Base-by-base conservation (phyloP, 2,329 filamentous ascomycete species). In the Colletotrichum sp. region DNA sequence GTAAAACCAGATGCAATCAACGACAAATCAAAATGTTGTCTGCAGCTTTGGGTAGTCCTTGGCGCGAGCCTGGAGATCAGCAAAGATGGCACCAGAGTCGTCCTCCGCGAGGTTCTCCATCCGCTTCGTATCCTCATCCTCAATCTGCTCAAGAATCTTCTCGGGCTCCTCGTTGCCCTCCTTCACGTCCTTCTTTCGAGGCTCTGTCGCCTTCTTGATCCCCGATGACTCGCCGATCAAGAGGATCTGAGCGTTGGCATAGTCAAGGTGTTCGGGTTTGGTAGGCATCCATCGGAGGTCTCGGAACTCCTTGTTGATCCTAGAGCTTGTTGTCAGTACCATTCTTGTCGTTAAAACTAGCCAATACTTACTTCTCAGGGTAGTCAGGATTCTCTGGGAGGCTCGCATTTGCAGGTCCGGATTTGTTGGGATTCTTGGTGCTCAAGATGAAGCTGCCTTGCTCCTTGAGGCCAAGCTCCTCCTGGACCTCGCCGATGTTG, bases 401-500 rank as follows among this genome's bases (percentile, higher is more conserved):
- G 62, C 87, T 88, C 1, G 92, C 90, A 76, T 90, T 91, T 4
- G 90, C 87, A 0, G 95, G 95, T 0, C 92, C 92, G 4, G 92
- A 89, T 44, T 90, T 92, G 72, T 93, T 88, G 0, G 96, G 96
- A 79, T 98, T 98, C 86, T 96, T 95, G 34, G 94, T 92, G 78
- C 93, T 95, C 69, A 96, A 84, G 69, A 96, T 90, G 84, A 96
- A 98, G 82, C 93, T 95, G 1, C 95, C 95, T 78, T 93, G 92
- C 36, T 91, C 85, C 52, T 89, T 88, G 8, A 98, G 83, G 0
- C 96, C 95, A 15, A 98, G 88, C 72, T 95, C 92, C 52, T 91
- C 88, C 84, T 98, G 95, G 0, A 97, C 89, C 66, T 95, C 91
- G 1, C 93, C 93, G 3, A 95, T 82, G 75, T 94, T 86, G 5